Percentiles rank a stretch among this genome's conserved stretches.
phyloP scores from a whole-genome alignment of 768 basidiomycete genomes.

The Omphalotus guepiniiformis region DNA sequence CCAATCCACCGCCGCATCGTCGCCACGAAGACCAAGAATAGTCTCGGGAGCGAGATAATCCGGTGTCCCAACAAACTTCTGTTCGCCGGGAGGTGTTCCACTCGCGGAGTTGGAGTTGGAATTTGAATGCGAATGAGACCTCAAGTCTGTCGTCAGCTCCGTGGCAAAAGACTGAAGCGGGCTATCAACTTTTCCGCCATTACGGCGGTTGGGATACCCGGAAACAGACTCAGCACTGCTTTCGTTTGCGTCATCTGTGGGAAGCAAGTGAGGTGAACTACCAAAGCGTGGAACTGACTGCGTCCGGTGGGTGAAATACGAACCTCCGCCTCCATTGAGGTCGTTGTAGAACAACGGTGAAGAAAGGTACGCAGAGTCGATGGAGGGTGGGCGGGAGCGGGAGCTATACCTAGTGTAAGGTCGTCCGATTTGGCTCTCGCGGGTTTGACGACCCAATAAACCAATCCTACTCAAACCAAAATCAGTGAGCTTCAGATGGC shows the following conservation, averaged over 20 bases:
- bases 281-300: slow-evolving; percentile 53
- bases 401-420: slow-evolving; percentile 54
- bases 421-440: slow-evolving; percentile 54
- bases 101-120: slow-evolving; percentile 29
- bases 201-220: slow-evolving; percentile 31
- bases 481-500: slow-evolving; percentile 96
- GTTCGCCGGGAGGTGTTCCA: slow-evolving; percentile 74
- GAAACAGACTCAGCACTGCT: slow-evolving; percentile 47
- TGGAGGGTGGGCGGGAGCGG: slow-evolving; percentile 76
- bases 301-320: slow-evolving; percentile 76
- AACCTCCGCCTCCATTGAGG: slow-evolving; percentile 54
- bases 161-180: slow-evolving; percentile 85
- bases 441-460: slow-evolving; percentile 94
- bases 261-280: slow-evolving; percentile 62
- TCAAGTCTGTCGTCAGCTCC: slow-evolving; percentile 77
- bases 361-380: slow-evolving; percentile 74
- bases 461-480: slow-evolving; percentile 97
- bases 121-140: slow-evolving; percentile 68
- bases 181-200: slow-evolving; percentile 57
- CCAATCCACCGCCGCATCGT: slow-evolving; percentile 97
- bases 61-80: slow-evolving; percentile 96
- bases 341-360: slow-evolving; percentile 70
- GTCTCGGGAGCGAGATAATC: slow-evolving; percentile 97
- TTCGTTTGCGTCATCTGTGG: slow-evolving; percentile 83
- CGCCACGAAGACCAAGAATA: slow-evolving; percentile 91